Conservation (phyloP, 2,329 filamentous ascomycete genomes). For the Pseudopithomyces chartarum region DNA sequence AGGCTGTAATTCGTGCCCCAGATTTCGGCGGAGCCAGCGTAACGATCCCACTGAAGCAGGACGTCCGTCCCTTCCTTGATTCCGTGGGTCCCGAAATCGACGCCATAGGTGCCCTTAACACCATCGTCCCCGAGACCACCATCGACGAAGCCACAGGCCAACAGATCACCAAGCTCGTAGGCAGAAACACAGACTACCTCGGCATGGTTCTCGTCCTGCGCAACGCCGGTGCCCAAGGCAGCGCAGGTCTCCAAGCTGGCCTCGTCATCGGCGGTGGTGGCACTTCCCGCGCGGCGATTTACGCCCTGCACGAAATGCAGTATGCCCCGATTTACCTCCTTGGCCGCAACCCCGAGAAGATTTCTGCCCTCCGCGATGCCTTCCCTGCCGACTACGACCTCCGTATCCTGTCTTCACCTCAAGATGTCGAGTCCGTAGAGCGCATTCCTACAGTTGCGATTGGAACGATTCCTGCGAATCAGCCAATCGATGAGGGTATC, state of each 20-base stretch:
- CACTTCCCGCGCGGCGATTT: constrained; percentile 89
- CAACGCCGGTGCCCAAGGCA: constrained; percentile 60
- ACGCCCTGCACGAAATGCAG: constrained; percentile 80
- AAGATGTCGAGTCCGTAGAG: constrained; percentile 52
- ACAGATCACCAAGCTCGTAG: constrained; percentile 63
- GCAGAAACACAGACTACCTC: constrained; percentile 94
- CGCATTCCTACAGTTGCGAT: constrained; percentile 73
- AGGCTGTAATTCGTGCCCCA: constrained; percentile 67
- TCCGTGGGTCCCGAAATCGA: constrained; percentile 78
- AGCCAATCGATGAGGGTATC: constrained; percentile 75
- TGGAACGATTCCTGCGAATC: constrained; percentile 88
- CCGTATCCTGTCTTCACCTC: constrained; percentile 56
- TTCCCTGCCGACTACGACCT: constrained; percentile 78
- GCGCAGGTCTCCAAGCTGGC: constrained; percentile 57
- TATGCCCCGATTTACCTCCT: constrained; percentile 87
- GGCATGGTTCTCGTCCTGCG: constrained; percentile 85
- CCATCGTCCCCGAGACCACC: constrained; percentile 69
- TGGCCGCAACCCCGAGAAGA: constrained; percentile 74
- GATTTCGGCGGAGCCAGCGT: constrained; percentile 93
- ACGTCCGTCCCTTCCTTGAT: constrained; percentile 82
- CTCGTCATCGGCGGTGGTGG: constrained; percentile 91
- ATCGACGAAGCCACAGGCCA: constrained; percentile 47
- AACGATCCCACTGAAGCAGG: constrained; percentile 92
- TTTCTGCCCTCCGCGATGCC: constrained; percentile 67
- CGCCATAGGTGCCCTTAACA: constrained; percentile 92